Percentiles rank a stretch among this genome's conserved stretches.
Evolutionary conservation across 1,284 basidiomycete genomes (phyloP).

Genomic region (Microbotryum lychnidis-dioicae): DNA sequence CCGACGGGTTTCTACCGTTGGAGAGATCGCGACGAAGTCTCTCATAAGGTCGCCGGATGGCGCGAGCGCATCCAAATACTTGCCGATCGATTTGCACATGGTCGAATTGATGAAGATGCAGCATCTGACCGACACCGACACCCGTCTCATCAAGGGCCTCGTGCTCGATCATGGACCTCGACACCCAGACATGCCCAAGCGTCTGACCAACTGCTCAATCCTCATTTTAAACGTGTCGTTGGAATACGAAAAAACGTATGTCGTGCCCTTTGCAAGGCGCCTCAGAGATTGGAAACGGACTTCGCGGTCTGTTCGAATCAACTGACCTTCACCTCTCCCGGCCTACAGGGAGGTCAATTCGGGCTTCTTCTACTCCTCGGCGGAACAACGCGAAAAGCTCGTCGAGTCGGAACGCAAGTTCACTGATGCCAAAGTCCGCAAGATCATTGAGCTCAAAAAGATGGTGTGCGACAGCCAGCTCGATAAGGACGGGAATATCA

Average conservation of each 20-base stretch:
- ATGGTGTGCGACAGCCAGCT: conserved; percentile 87
- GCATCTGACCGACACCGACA: conserved; percentile 95
- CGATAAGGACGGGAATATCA: conserved; percentile 53
- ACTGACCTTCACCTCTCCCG: conserved; percentile 16
- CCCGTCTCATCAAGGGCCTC: conserved; percentile 89
- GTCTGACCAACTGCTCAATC: conserved; percentile 92
- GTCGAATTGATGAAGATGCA: conserved; percentile 99
- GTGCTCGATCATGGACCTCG: conserved; percentile 90
- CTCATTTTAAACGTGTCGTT: conserved; percentile 94
- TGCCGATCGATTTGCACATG: conserved; percentile 98
- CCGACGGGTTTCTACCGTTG: conserved; percentile 40
- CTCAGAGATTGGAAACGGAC: background rate
- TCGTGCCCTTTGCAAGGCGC: conserved; percentile 27
- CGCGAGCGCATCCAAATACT: conserved; percentile 43
- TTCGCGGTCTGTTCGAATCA: background rate
- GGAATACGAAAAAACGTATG: conserved; percentile 99
- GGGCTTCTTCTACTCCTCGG: conserved; percentile 97
- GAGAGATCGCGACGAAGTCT: conserved; percentile 44
- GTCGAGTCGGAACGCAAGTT: conserved; percentile 94
- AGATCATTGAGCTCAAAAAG: conserved; percentile 96
- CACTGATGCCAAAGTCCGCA: conserved; percentile 88
- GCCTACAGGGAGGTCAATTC: conserved; percentile 87
- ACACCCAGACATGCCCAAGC: conserved; percentile 99
- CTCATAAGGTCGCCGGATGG: conserved; percentile 41
- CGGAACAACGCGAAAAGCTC: conserved; percentile 97